These are phyloP conservation scores for Botrytis galanthina DNA, from an alignment of 2,329 filamentous ascomycete species.

Conservation along the genomic window DNA sequence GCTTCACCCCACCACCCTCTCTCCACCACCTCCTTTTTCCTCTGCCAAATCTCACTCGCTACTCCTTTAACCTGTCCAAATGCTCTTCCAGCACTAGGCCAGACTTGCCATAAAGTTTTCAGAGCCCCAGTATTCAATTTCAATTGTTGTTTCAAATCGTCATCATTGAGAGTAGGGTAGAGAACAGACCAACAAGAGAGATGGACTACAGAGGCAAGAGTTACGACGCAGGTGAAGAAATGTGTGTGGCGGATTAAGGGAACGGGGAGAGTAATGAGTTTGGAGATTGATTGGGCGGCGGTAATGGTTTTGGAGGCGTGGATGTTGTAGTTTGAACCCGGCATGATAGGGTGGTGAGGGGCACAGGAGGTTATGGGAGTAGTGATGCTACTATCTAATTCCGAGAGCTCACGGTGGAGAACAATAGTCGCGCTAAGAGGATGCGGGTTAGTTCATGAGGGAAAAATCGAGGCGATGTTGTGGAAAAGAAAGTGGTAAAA, in stretches of 20 bases:
- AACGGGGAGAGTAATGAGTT: conserved; percentile 70
- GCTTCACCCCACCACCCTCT: conserved; percentile 34
- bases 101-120: conserved; percentile 35
- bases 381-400: conserved; percentile 62
- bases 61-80: conserved; percentile 73
- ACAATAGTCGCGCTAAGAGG: conserved; percentile 60
- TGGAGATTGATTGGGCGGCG: conserved; percentile 74
- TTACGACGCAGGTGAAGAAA: conserved; percentile 79
- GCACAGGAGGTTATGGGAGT: conserved; percentile 63
- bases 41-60: conserved; percentile 65
- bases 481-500: neutral
- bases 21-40: conserved; percentile 36
- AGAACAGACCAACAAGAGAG: conserved; percentile 68
- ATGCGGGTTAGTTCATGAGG: conserved; percentile 11
- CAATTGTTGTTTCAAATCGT: conserved; percentile 70
- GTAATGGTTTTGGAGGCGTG: conserved; percentile 80
- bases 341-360: conserved; percentile 44
- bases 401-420: conserved; percentile 76
- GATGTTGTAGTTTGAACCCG: conserved; percentile 32
- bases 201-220: conserved; percentile 76
- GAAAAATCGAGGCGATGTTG: neutral
- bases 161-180: conserved; percentile 48
- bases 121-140: conserved; percentile 60
- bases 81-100: conserved; percentile 54
- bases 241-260: conserved; percentile 73